phyloP scores from a whole-genome alignment of 2,329 filamentous ascomycete genomes.

The Talaromyces sp. region DNA sequence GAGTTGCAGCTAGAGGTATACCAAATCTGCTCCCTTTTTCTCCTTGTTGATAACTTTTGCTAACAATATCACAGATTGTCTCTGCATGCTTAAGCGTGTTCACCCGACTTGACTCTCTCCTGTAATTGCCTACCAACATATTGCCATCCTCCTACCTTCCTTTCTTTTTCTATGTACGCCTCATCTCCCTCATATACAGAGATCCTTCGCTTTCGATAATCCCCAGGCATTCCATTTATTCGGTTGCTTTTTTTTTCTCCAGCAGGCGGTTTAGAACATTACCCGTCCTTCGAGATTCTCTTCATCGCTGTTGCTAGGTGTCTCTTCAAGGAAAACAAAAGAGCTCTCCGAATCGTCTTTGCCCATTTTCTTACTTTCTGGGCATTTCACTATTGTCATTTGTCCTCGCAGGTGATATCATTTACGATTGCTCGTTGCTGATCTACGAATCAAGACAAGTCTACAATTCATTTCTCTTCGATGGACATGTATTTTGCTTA shows the following conservation, averaged over 20 bases:
- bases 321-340: neutral
- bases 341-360: neutral
- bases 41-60: slow-evolving; percentile 16
- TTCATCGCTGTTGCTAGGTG: slow-evolving; percentile 11
- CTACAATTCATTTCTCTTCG: slow-evolving; percentile 7
- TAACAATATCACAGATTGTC: slow-evolving; percentile 54
- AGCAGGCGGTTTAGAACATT: slow-evolving; percentile 14
- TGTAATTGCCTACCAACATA: slow-evolving; percentile 47
- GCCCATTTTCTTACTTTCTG: neutral
- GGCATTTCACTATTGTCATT: neutral
- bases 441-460: neutral
- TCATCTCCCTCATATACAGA: slow-evolving; percentile 4
- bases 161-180: slow-evolving; percentile 12
- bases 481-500: slow-evolving; percentile 17
- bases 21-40: slow-evolving; percentile 16
- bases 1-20: slow-evolving; percentile 91
- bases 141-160: neutral
- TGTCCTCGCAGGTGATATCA: neutral
- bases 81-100: slow-evolving; percentile 96
- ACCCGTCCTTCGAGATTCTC: slow-evolving; percentile 7
- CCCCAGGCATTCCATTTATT: neutral
- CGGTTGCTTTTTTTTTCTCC: slow-evolving; percentile 6
- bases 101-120: slow-evolving; percentile 89
- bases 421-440: neutral
- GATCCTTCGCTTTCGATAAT: neutral